Base-by-base conservation (phyloP, 768 basidiomycete species). In the Lanmaoa pseudosensibilis region DNA sequence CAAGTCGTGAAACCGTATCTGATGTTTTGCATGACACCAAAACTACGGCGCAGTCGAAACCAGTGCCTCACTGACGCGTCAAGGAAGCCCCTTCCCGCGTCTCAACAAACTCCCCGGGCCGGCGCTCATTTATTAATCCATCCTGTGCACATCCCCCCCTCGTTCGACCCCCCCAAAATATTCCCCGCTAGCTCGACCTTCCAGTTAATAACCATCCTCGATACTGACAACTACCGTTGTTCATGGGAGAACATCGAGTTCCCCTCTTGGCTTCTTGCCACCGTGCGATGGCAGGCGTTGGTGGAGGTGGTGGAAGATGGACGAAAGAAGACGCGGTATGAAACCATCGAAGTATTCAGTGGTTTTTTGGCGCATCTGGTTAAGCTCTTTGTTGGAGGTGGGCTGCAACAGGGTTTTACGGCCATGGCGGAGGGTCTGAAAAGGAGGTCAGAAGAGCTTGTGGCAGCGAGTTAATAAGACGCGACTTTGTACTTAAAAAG, bases 251-350 rank as follows among this genome's bases (percentile, higher is more conserved):
- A 75, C 33, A 58, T 70, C 21, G 68, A 68, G 0, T 58, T 73
- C 32, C 81, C 83, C 2, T 38, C 56, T 1, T 84, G 80, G 77
- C 56, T 86, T n/a, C 60, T 89, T 30, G 55, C 59, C 30, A 71
- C 81, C 3, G 81, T 83, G 56, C 77, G 88, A 16, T 89, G 86
- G 87, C 88, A 90, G 69, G 75, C 74, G 54, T 66, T 90, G 50
- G 68, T 66, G 30, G 72, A 67, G 41, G 80, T 73, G 32, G 74
- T 78, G 10, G 80, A 76, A 39, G 76, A 74, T 2, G 82, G 79
- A 37, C 63, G 53, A 11, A 69, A 45, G 32, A 79, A 81, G 61
- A 87, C 86, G 30, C 78, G 76, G 46, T 90, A 90, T 58, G 86
- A 89, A 69, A 82, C 80, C 6, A 69, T 78, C 10, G 85, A 86